These are phyloP conservation scores for Lachnellula arida DNA, from an alignment of 2,329 filamentous ascomycete species.

Conservation along the genomic window DNA sequence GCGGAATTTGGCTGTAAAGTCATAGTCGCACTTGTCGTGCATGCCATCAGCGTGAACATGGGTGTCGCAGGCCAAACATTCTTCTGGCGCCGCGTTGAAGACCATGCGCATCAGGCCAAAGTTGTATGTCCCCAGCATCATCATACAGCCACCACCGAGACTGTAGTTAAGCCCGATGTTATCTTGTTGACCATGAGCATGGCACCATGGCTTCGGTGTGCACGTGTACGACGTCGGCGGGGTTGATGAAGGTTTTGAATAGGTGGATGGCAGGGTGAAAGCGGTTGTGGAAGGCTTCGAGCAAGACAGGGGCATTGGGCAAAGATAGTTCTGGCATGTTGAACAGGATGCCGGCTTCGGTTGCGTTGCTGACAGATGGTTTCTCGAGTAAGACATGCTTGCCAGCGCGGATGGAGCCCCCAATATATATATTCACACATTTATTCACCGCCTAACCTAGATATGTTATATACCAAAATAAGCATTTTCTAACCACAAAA, in stretches of 20 bases:
- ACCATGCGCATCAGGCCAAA: constrained; percentile 36
- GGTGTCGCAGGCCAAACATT: constrained; percentile 26
- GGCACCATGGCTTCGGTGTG: constrained; percentile 32
- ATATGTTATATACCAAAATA: too few species aligned
- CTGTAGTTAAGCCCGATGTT: constrained; percentile 40
- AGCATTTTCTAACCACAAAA: too few species aligned
- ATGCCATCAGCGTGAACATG: constrained; percentile 10
- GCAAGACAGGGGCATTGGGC: constrained; percentile 38
- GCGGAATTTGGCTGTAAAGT: constrained; percentile 33
- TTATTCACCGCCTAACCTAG: too few species aligned
- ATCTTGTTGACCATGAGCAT: constrained; percentile 28
- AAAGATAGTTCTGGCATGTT: constrained; percentile 31
- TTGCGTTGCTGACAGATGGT: constrained; percentile 42
- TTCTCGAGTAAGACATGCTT: constrained; percentile 60
- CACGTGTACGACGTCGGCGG: constrained; percentile 34
- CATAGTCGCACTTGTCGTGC: constrained; percentile 29
- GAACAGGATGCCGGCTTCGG: constrained; percentile 43
- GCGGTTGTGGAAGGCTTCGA: constrained; percentile 48
- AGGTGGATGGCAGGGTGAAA: constrained; percentile 44
- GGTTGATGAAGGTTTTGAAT: constrained; percentile 38
- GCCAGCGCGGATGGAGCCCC: constrained; percentile 46
- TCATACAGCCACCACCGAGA: constrained; percentile 29
- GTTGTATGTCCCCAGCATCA: constrained; percentile 38
- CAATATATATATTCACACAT: too few species aligned
- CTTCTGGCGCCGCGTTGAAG: constrained; percentile 34